Percentiles rank a stretch among this genome's conserved stretches.
phyloP scores from a whole-genome alignment of 257 asterid genomes.

The Salvia splendens region DNA sequence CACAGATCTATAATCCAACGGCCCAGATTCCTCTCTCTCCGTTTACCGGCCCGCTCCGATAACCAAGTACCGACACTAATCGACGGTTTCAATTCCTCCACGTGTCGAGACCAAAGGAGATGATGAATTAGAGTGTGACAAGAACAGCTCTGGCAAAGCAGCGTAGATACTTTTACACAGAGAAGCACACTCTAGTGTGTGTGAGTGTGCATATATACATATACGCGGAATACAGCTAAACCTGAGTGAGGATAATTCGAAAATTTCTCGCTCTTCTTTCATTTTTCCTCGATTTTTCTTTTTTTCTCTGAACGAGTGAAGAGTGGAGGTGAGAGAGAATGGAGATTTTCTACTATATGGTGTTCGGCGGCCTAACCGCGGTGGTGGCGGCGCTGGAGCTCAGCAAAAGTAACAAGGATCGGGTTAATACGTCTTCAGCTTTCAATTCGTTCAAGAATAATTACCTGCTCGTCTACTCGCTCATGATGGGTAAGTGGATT shows the following conservation, averaged over 20 bases:
- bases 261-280: slow-evolving; percentile 5
- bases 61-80: slow-evolving; percentile 29
- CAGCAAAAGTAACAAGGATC: slow-evolving; percentile 64
- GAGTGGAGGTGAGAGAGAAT: slow-evolving; percentile 32
- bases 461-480: slow-evolving; percentile 68
- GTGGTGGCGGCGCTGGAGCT: slow-evolving; percentile 63
- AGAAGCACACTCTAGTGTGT: slow-evolving; percentile 36
- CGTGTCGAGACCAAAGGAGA: slow-evolving; percentile 21
- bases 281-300: not conserved
- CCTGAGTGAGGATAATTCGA: slow-evolving; percentile 13
- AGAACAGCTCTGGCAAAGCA: slow-evolving; percentile 20
- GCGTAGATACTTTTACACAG: slow-evolving; percentile 35
- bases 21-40: not conserved
- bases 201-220: slow-evolving; percentile 5
- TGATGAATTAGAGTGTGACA: not conserved
- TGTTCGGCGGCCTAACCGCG: slow-evolving; percentile 57
- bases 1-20: slow-evolving; percentile 20
- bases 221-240: not conserved
- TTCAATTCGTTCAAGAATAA: slow-evolving; percentile 66
- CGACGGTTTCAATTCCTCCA: slow-evolving; percentile 23
- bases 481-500: slow-evolving; percentile 68
- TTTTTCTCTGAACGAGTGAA: not conserved
- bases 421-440: slow-evolving; percentile 54
- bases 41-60: not conserved
- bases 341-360: slow-evolving; percentile 65